These are phyloP conservation scores for Paramecium sonneborni DNA, from an alignment of 73 alveolate genomes.

Conservation along the genomic window DNA sequence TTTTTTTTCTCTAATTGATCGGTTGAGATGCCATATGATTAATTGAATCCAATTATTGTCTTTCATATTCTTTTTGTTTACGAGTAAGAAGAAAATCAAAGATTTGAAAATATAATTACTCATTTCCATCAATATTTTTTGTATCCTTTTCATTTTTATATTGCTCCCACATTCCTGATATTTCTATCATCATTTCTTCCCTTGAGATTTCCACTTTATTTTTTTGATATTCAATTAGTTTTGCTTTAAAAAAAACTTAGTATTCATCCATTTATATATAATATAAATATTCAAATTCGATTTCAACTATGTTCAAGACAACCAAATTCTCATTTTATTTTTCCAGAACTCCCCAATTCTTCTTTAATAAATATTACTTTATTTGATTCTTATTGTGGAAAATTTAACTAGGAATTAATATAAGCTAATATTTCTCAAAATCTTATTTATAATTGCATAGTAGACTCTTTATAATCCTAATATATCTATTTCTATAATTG, in stretches of 20 bases:
- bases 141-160: not conserved
- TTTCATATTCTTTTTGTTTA: not conserved
- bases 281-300: not conserved
- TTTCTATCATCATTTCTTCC: not conserved
- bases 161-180: conserved; percentile 4
- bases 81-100: not conserved
- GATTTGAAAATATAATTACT: not conserved
- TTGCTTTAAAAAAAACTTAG: not conserved
- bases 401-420: not conserved
- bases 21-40: not conserved
- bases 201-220: not conserved
- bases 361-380: not conserved
- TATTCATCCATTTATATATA: conserved; percentile 5
- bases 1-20: not conserved
- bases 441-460: not conserved
- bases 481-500: not conserved
- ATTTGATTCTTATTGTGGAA: too few species aligned
- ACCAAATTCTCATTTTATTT: not conserved
- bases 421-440: not conserved
- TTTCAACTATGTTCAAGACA: not conserved
- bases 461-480: not conserved
- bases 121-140: not conserved
- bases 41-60: not conserved
- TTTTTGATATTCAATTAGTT: not conserved
- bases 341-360: not conserved